Evolutionary conservation across 768 basidiomycete genomes (phyloP).

Genomic region (Suillus variegatus): DNA sequence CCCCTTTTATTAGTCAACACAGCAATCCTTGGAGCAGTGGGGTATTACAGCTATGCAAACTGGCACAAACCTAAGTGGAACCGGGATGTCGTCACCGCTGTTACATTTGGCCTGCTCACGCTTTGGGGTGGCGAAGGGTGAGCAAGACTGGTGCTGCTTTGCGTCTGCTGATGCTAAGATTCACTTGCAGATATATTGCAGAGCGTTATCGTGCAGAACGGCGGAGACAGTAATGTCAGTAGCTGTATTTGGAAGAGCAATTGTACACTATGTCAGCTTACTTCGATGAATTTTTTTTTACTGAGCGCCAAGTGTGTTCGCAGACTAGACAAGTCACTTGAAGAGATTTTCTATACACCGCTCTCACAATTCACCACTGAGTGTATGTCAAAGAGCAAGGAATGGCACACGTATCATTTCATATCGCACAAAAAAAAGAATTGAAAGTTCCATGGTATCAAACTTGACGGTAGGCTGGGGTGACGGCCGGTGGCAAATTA

Average conservation of each 20-base stretch:
- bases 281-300: neutral
- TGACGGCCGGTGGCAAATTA: constrained; percentile 57
- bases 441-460: neutral
- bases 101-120: constrained; percentile 58
- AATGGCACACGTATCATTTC: constrained; percentile 90
- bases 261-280: neutral
- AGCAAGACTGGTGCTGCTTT: constrained; percentile 22
- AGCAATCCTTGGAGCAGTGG: constrained; percentile 59
- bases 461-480: constrained; percentile 60
- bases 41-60: constrained; percentile 63
- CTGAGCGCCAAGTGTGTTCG: neutral
- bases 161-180: neutral
- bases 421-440: constrained; percentile 74
- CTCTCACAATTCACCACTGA: neutral
- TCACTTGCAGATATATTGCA: constrained; percentile 36
- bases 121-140: constrained; percentile 73
- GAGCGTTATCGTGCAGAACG: constrained; percentile 38
- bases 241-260: neutral
- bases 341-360: neutral
- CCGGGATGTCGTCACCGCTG: constrained; percentile 54
- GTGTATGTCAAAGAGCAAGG: constrained; percentile 94
- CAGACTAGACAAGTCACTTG: neutral
- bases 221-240: neutral
- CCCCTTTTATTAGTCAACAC: constrained; percentile 52
- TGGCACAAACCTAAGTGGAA: constrained; percentile 72